phyloP scores from a whole-genome alignment of 768 basidiomycete species.

The Inosperma sp. region DNA sequence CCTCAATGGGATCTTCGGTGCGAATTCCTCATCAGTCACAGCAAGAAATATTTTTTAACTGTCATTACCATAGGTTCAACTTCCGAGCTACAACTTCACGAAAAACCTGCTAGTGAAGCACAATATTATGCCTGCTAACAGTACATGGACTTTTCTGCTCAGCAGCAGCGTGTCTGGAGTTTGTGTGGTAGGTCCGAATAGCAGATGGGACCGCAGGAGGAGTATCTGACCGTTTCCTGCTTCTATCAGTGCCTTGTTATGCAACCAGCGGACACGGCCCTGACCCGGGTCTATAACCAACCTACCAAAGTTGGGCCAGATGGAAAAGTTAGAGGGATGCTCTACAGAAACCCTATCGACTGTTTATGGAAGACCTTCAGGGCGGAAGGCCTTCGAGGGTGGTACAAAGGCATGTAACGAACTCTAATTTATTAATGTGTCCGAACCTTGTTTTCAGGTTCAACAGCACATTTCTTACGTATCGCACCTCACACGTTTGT shows the following conservation, averaged over 20 bases:
- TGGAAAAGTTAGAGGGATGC: slow-evolving; percentile 65
- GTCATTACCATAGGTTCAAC: slow-evolving; percentile 65
- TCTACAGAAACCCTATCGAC: slow-evolving; percentile 91
- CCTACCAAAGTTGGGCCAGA: slow-evolving; percentile 68
- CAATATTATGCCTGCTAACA: slow-evolving; percentile 69
- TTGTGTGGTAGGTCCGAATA: slow-evolving; percentile 85
- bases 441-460: slow-evolving; percentile 46
- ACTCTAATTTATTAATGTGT: not conserved
- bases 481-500: slow-evolving; percentile 89
- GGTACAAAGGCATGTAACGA: slow-evolving; percentile 87
- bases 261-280: slow-evolving; percentile 91
- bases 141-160: slow-evolving; percentile 80
- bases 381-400: slow-evolving; percentile 85
- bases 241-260: slow-evolving; percentile 70
- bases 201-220: too few relatives aligned
- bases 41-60: slow-evolving; percentile 4
- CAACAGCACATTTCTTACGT: slow-evolving; percentile 88
- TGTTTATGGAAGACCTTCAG: slow-evolving; percentile 95
- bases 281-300: slow-evolving; percentile 97
- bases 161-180: slow-evolving; percentile 87
- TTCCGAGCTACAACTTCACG: slow-evolving; percentile 93
- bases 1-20: slow-evolving; percentile 89
- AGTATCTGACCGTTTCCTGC: not conserved
- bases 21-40: not conserved
- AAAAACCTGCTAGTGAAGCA: slow-evolving; percentile 72